Evolutionary conservation across 495 filamentous ascomycete genomes (phyloP).

Genomic region (Aspergillus olivimuriae): DNA sequence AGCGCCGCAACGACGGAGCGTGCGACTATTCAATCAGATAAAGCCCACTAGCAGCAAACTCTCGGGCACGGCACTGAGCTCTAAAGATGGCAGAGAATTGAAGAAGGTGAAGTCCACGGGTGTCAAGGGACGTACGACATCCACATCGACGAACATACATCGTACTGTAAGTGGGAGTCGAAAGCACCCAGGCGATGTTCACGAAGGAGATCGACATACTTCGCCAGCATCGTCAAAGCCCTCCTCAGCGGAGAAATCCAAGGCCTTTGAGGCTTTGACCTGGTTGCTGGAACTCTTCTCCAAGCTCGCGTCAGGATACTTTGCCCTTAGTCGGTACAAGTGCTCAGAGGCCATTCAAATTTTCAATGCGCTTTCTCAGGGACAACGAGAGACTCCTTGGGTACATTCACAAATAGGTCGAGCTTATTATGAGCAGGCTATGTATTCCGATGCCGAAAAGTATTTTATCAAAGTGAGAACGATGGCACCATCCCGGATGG

Average conservation of each 20-base stretch:
- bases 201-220: conserved; percentile 51
- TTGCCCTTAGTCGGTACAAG: conserved; percentile 67
- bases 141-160: conserved; percentile 60
- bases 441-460: conserved; percentile 79
- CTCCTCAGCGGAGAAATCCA: conserved; percentile 36
- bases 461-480: conserved; percentile 70
- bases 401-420: conserved; percentile 84
- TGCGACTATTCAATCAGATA: conserved; percentile 67
- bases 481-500: conserved; percentile 68
- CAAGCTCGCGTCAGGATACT: conserved; percentile 75
- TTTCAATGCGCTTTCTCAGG: conserved; percentile 59
- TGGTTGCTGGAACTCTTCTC: conserved; percentile 78
- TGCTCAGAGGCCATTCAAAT: conserved; percentile 67
- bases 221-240: conserved; percentile 19
- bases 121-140: conserved; percentile 46
- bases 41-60: conserved; percentile 55
- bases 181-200: conserved; percentile 53
- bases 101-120: conserved; percentile 69
- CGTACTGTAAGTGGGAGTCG: conserved; percentile 82
- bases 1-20: conserved; percentile 70
- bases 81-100: conserved; percentile 61
- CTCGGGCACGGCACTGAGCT: conserved; percentile 41
- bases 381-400: conserved; percentile 92
- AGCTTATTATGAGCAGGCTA: conserved; percentile 80
- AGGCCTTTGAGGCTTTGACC: conserved; percentile 67